Evolutionary conservation across 768 basidiomycete species (phyloP), one percentile per base, ranked within the genome.

Genomic region (Psilocybe cyanescens): DNA sequence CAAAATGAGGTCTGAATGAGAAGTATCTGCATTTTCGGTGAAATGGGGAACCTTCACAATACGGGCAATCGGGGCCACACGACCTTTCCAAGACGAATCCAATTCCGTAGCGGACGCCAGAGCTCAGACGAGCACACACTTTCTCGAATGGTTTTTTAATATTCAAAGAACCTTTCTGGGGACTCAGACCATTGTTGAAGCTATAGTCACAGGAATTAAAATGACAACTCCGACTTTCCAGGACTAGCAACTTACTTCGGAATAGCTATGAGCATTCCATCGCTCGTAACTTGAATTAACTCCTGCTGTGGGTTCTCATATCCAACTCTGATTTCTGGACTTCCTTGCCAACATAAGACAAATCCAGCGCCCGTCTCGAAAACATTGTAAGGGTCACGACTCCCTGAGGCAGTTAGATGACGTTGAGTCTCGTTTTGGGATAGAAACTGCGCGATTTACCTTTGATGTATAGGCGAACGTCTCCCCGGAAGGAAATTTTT

Each of bases 51-150:
- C 87, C 87, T 5, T 70, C 70, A 70, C 94, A 94, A 24, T 75
- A 77, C 29, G 61, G 12, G 70, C 96, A 98, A 57, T 86, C 86
- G 28, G 78, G 71, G 2, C 85, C 84, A 73, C 96, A 98, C 0
- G 95, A 81, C 52, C 94, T 82, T 74, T 99, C 96, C 35, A 95
- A 81, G 5, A 83, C 80, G 67, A 92, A 85, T 3, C 95, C 92
- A 29, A 97, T 81, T 4, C 96, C 96, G 72, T 94, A 95, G 31
- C 92, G 83, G 7, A 95, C 88, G 30, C 95, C 95, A 51, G 92
- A 91, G 17, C 83, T 81, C 63, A 97, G 82, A 67, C 92, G 91
- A 17, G 95, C 95, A 65, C 90, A 92, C 28, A 92, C 80, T 74
- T 96, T 97, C 51, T 81, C 76, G 68, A 83, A 81, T 6, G 78